Base-by-base conservation (phyloP, 345 rosid species). In the Citropsis articulata region DNA sequence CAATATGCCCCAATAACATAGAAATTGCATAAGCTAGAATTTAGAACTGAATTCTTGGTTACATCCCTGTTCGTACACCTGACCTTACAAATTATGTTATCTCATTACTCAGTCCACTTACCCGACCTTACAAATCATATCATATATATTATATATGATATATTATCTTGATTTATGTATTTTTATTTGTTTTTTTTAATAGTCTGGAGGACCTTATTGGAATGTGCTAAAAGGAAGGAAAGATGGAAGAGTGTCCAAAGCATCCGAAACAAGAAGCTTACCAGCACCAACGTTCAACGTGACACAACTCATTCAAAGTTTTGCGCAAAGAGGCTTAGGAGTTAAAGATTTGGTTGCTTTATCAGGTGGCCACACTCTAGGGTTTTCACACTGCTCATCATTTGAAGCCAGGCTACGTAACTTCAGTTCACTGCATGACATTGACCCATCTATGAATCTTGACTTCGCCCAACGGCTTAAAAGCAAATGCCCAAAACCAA, bases 321-420 rank as follows among this genome's bases (percentile, higher is more conserved):
- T 92, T 74, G 89, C 83, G 4, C 55, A 80, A 56, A 87, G 91
- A 87, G 91, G 97, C 53, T 82, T 94, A 70, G 90, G 88, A 7
- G 82, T 91, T 25, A 81, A 91, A 82, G 97, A 94, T 83, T 81
- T 92, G 88, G 98, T 92, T 61, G 91, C 92, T 38, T 86, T 92
- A 28, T 94, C 98, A 0, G 97, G 98, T 1, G 95, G 91, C 48
- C 97, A 90, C 83, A 88, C 94, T 4, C 27, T 93, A 42, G 97
- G 97, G 19, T 89, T 93, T 82, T 91, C 97, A 1, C 98, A 93
- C 66, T 94, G 97, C 61, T 91, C 98, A 65, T 94, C 98, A 7
- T 93, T 93, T 38, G 78, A 89, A 81, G 28, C 84, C 6, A 86
- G 97, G 72, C 85, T 94, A 73, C 89, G 66, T 71, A 88, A 88